Evolutionary conservation across 495 filamentous ascomycete species (phyloP), one percentile per base, ranked within the genome.

Genomic region (Penicillium manginii): DNA sequence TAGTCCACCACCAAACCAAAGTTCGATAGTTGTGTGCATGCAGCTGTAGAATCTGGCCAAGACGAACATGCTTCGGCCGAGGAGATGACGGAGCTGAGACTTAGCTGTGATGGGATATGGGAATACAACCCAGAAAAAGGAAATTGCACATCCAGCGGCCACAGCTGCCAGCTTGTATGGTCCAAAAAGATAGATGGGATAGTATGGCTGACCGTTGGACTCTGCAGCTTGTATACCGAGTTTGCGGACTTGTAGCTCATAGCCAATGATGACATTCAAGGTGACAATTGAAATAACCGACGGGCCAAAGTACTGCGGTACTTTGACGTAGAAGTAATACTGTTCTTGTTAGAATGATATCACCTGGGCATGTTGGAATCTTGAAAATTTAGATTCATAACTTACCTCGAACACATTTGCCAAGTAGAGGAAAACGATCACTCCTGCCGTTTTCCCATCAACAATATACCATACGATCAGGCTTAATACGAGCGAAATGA

Each of bases 41-140:
- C 85, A 81, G 35, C 82, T 83, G 59, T 91, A 91, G 66, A 86
- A 89, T 58, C 86, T 86, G 17, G 90, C 89, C 4, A 91, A 78
- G 0, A 91, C 79, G 62, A 91, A 90, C 0, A 92, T 73, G 4
- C 87, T 82, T 6, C 78, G 77, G 3, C 87, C 88, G 0, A 92
- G 76, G 32, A 86, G 83, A 54, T 83, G 80, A 2, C 90, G 80
- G 1, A 92, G 74, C 64, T 83, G 81, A 1, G 84, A 87, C 23
- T 90, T 84, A 15, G 91, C 88, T 0, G 86, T 86, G 33, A 90
- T 78, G 0, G 89, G 88, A 51, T 84, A 89, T 0, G 89, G 90
- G 65, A 92, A 87, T 57, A 92, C 82, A 0, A 89, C 90, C 86
- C 89, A 92, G 61, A 92, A 79, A 61, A 90, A 91, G 12, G 88